Evolutionary conservation across 176 grass and related monocot genomes (phyloP).

Genomic region (Ensete ventricosum): DNA sequence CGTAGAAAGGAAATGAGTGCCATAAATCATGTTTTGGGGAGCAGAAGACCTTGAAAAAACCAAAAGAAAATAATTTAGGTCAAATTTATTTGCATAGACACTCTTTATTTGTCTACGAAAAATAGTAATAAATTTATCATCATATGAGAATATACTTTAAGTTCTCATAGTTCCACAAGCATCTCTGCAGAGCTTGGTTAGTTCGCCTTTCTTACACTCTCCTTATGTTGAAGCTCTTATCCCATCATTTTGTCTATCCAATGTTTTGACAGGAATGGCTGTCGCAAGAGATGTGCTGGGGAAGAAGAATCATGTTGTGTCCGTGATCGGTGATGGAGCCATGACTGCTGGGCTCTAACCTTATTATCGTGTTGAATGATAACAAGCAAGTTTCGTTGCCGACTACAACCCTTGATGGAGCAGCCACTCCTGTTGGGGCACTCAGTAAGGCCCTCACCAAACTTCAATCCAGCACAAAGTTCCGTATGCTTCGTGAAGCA

Average conservation of each 20-base stretch:
- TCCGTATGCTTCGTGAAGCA: slow-evolving; percentile 55
- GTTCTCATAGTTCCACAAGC: slow-evolving; percentile 60
- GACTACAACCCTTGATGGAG: slow-evolving; percentile 65
- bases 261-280: slow-evolving; percentile 50
- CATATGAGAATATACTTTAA: no score
- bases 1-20: no score
- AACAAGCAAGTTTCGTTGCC: slow-evolving; percentile 92
- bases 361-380: slow-evolving; percentile 80
- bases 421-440: slow-evolving; percentile 57
- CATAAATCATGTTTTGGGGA: no score
- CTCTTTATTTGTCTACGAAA: no score
- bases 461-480: slow-evolving; percentile 74
- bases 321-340: slow-evolving; percentile 88
- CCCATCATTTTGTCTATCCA: neutral
- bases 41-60: no score
- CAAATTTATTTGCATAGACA: no score
- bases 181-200: slow-evolving; percentile 71
- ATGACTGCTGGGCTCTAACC: slow-evolving; percentile 85
- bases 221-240: neutral
- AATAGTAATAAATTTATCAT: no score
- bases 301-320: slow-evolving; percentile 62
- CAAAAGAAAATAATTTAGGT: no score
- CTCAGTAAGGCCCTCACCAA: slow-evolving; percentile 74
- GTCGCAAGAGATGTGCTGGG: slow-evolving; percentile 60
- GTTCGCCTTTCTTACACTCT: neutral